Conservation (phyloP, 2,329 filamentous ascomycete species). For the Nemania bipapillata region DNA sequence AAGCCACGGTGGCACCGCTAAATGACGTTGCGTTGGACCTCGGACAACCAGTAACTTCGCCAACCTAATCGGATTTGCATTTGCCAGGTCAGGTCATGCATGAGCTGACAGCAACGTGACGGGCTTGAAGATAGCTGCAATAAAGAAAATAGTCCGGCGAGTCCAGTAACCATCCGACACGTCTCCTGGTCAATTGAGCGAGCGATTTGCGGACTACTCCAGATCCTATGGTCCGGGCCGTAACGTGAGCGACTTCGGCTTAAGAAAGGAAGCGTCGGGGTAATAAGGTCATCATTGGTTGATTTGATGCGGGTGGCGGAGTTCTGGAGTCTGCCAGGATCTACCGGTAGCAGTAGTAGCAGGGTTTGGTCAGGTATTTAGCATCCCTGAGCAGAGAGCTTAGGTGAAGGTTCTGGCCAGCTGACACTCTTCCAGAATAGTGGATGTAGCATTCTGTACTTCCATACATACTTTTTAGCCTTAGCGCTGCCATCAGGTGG, state of each 20-base stretch:
- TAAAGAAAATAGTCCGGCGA: background rate
- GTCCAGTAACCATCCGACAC: slow-evolving; percentile 37
- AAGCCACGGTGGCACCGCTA: slow-evolving; percentile 37
- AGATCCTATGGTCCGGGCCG: slow-evolving; percentile 16
- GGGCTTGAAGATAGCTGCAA: background rate
- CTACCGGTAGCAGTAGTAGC: too few species aligned
- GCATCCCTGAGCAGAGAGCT: too few species aligned
- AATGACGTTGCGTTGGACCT: slow-evolving; percentile 39
- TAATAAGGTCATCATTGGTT: slow-evolving; percentile 14
- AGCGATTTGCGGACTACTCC: slow-evolving; percentile 26
- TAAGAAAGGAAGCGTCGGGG: background rate
- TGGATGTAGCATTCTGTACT: too few species aligned
- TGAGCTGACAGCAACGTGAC: slow-evolving; percentile 34
- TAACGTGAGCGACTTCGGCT: slow-evolving; percentile 38
- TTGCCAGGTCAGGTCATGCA: slow-evolving; percentile 35
- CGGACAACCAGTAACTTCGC: slow-evolving; percentile 33
- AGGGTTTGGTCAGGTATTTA: too few species aligned
- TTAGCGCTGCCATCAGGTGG: too few species aligned
- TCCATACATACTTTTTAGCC: too few species aligned
- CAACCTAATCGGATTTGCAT: slow-evolving; percentile 24
- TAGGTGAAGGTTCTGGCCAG: too few species aligned
- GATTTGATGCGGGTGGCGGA: slow-evolving; percentile 21
- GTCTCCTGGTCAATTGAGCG: slow-evolving; percentile 26
- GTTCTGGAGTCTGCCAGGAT: background rate
- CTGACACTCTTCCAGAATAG: too few species aligned